These are phyloP conservation scores for Croton laevigatus DNA, from an alignment of 441 rosid genomes.

Conservation along the genomic window DNA sequence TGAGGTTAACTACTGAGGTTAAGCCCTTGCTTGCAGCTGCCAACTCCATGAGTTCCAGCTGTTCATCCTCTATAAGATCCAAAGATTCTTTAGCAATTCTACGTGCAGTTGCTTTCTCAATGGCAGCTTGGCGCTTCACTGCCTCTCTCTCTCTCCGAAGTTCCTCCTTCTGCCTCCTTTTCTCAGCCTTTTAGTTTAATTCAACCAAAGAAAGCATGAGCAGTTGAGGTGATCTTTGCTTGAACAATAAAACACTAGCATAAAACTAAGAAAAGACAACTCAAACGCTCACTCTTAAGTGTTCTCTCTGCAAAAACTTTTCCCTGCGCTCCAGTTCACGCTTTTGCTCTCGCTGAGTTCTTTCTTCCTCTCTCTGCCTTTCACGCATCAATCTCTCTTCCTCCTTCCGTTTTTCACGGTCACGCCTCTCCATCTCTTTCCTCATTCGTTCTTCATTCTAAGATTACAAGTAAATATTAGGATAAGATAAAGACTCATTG, in stretches of 20 bases:
- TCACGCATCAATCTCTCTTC: constrained; percentile 96
- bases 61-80: constrained; percentile 99
- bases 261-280: constrained; percentile 10
- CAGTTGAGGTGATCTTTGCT: not conserved
- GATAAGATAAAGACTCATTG: not conserved
- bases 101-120: constrained; percentile 97
- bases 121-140: constrained; percentile 78
- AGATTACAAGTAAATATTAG: constrained; percentile 28
- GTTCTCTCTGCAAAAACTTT: constrained; percentile 82
- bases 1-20: constrained; percentile 71
- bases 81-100: constrained; percentile 96
- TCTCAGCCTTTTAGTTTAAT: constrained; percentile 72
- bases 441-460: constrained; percentile 82
- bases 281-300: constrained; percentile 54
- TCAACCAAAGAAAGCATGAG: constrained; percentile 10
- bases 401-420: constrained; percentile 96
- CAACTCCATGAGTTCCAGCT: constrained; percentile 96
- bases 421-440: constrained; percentile 89
- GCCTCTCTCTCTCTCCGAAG: constrained; percentile 80
- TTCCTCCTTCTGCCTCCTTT: constrained; percentile 83
- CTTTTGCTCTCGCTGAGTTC: constrained; percentile 69
- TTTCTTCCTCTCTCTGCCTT: constrained; percentile 93
- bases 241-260: not conserved
- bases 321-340: constrained; percentile 96
- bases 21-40: constrained; percentile 87